Evolutionary conservation across 371 early-diverging fungal species (phyloP).

Genomic region (Lichtheimia hyalospora): DNA sequence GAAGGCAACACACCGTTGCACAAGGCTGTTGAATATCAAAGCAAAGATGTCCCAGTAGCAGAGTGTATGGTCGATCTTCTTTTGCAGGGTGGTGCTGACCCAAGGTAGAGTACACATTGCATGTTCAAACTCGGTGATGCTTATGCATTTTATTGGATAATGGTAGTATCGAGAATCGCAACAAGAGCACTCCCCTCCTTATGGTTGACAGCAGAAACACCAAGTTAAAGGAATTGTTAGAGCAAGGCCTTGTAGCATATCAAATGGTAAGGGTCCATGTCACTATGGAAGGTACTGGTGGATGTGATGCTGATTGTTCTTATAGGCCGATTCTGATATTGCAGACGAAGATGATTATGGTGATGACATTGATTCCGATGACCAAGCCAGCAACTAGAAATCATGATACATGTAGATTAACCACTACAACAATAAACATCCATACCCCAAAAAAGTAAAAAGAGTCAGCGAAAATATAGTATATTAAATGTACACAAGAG

Average conservation of each 20-base stretch:
- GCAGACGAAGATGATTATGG: slow-evolving; percentile 12
- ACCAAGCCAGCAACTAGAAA: slow-evolving; percentile 10
- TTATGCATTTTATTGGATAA: neutral
- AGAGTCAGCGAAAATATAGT: too few species aligned
- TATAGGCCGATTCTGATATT: slow-evolving; percentile 15
- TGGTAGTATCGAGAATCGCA: slow-evolving; percentile 35
- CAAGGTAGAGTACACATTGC: slow-evolving; percentile 23
- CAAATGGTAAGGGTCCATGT: slow-evolving; percentile 29
- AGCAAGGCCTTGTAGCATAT: slow-evolving; percentile 22
- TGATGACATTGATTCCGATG: slow-evolving; percentile 9
- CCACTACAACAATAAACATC: too few species aligned
- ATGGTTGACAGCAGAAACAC: slow-evolving; percentile 29
- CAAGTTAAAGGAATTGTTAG: slow-evolving; percentile 28
- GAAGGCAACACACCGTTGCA: slow-evolving; percentile 70
- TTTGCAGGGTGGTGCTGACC: slow-evolving; percentile 54
- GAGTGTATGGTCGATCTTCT: slow-evolving; percentile 57
- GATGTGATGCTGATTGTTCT: neutral
- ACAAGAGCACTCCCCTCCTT: slow-evolving; percentile 35
- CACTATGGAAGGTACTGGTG: neutral
- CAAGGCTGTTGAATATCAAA: slow-evolving; percentile 53
- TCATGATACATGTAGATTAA: too few species aligned
- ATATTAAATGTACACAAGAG: too few species aligned
- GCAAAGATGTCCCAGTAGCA: slow-evolving; percentile 47
- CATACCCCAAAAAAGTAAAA: too few species aligned
- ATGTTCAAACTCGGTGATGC: neutral